Base-by-base conservation (phyloP, 2,329 filamentous ascomycete species). In the Colletotrichum lindemuthianum region DNA sequence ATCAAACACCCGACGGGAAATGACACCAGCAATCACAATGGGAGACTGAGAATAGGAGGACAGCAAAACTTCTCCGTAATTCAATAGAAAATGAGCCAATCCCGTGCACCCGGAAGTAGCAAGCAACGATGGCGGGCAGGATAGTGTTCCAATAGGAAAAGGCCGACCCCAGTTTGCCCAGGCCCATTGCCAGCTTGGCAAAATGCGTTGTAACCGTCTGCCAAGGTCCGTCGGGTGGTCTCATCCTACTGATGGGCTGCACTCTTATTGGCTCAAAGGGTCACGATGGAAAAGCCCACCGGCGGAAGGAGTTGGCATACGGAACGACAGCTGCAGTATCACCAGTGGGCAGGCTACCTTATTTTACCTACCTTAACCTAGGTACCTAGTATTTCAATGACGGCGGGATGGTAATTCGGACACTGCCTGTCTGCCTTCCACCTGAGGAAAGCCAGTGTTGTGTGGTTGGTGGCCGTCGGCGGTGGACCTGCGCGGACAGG, bases 21-120 rank as follows among this genome's bases (percentile, higher is more conserved):
- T 24, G 24, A 36, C 33, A 40, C 34, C 13, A 49, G n/a, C 45
- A 41, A 58, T 44, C 8, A 33, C 36, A 47, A 45, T 15, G 24
- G 41, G n/a, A 45, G 37, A 16, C 41, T 16, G 24, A 48, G 45
- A 50, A 50, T 57, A 57, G 55, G 55, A 58, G 45, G 52, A 45
- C 24, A 24, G 4, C 24, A 58, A 50, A 47, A 50, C 16, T 58
- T 50, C 55, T 58, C 55, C 55, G 55, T 44, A 50, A 47, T 58
- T 47, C 24, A 24, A 48, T 43, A 36, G 24, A 34, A 8, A 36
- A 32, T 13, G 33, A 50, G 55, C 55, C 55, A 58, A 58, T 58
- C 55, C 45, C 32, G 43, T 36, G 33, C 45, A 37, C 11, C 52
- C 24, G 52, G 52, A n/a, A 44, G 48, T 32, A 37, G 24, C 50